Conservation (phyloP, 768 basidiomycete genomes). For the Mycena rosella region DNA sequence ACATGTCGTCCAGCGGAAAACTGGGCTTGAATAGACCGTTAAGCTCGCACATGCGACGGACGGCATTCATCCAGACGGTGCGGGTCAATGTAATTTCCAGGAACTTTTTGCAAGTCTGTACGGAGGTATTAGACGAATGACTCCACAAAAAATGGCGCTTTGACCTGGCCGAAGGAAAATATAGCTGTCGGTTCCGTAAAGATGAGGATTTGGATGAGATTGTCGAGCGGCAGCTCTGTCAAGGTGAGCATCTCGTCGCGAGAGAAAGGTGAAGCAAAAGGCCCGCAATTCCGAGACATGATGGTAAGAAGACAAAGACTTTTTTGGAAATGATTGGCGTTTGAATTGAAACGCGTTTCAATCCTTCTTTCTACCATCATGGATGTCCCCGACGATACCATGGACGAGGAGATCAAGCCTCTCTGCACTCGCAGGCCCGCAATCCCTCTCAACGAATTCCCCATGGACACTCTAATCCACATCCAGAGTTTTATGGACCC, state of each 20-base stretch:
- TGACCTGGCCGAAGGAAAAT: slow-evolving; percentile 9
- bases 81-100: slow-evolving; percentile 4
- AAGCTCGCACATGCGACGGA: slow-evolving; percentile 30
- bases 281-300: no score
- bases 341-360: background rate
- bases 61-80: slow-evolving; percentile 38
- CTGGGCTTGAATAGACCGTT: slow-evolving; percentile 37
- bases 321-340: no score
- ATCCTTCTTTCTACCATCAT: background rate
- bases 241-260: background rate
- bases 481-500: slow-evolving; percentile 36
- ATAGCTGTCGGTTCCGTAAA: slow-evolving; percentile 15
- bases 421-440: background rate
- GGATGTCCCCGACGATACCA: background rate
- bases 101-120: slow-evolving; percentile 9
- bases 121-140: background rate
- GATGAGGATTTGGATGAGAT: slow-evolving; percentile 17
- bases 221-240: slow-evolving; percentile 20
- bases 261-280: no score
- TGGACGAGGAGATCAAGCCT: background rate
- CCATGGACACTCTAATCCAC: slow-evolving; percentile 37
- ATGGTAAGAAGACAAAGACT: background rate
- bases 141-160: background rate
- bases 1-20: slow-evolving; percentile 38
- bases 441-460: slow-evolving; percentile 23